Evolutionary conservation across 495 filamentous ascomycete genomes (phyloP).

Genomic region (Aspergillus incahuasiensis): DNA sequence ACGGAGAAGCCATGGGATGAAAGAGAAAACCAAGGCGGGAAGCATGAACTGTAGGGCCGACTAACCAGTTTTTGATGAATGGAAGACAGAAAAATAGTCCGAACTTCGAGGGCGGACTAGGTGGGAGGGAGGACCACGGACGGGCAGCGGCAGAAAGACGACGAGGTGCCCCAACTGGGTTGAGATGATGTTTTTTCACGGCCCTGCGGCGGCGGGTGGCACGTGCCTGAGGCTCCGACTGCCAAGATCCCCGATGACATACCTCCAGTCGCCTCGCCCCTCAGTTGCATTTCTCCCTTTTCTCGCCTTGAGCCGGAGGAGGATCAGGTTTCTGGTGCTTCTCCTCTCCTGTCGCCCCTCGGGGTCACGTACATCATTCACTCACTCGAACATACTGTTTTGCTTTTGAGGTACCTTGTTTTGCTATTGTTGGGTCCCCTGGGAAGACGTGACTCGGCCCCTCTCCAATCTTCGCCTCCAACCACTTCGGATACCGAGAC

Average conservation of each 20-base stretch:
- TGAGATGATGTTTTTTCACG: constrained; percentile 30
- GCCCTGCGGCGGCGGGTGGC: constrained; percentile 15
- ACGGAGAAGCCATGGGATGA: background rate
- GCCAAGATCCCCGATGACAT: constrained; percentile 18
- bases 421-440: background rate
- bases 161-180: constrained; percentile 10
- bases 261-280: constrained; percentile 14
- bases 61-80: background rate
- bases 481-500: background rate
- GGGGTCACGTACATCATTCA: constrained; percentile 1
- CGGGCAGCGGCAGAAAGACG: constrained; percentile 1
- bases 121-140: constrained; percentile 1
- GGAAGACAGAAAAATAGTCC: background rate
- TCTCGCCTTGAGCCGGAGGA: constrained; percentile 15
- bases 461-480: background rate
- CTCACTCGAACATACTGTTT: background rate
- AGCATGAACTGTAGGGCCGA: background rate
- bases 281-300: constrained; percentile 3
- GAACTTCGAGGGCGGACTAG: background rate
- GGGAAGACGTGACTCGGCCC: background rate
- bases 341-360: constrained; percentile 15
- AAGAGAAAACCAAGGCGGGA: background rate
- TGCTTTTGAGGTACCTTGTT: constrained; percentile 3
- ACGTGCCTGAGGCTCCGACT: constrained; percentile 26
- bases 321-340: constrained; percentile 17